Percentiles rank a stretch among this genome's conserved stretches.
These are phyloP conservation scores for Panus rudis DNA, from an alignment of 768 basidiomycete species.

Conservation along the genomic window DNA sequence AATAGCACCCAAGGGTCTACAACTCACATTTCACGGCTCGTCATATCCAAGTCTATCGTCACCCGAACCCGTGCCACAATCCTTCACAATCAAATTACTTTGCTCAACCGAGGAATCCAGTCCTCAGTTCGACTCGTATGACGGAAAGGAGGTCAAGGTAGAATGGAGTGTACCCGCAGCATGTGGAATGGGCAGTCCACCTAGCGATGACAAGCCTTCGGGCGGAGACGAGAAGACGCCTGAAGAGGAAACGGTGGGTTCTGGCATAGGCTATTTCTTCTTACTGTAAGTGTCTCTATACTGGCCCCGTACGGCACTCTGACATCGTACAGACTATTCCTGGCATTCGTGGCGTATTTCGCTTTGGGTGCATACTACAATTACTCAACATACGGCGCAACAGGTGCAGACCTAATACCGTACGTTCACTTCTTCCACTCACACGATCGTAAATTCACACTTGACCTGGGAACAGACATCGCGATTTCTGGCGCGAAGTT, in stretches of 20 bases:
- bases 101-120: constrained; percentile 41
- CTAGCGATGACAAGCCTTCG: constrained; percentile 20
- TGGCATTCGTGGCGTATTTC: constrained; percentile 68
- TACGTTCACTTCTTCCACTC: constrained; percentile 32
- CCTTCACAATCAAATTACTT: constrained; percentile 51
- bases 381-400: constrained; percentile 80
- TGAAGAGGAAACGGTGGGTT: constrained; percentile 44
- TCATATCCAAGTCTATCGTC: constrained; percentile 50
- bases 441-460: not conserved
- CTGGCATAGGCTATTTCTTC: constrained; percentile 87
- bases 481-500: constrained; percentile 87
- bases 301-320: not conserved
- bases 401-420: constrained; percentile 80
- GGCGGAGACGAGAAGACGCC: not conserved
- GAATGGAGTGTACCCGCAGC: constrained; percentile 60
- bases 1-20: constrained; percentile 49
- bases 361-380: constrained; percentile 80
- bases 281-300: constrained; percentile 48
- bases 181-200: constrained; percentile 36
- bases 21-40: constrained; percentile 50
- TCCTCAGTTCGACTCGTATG: constrained; percentile 54
- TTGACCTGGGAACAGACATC: constrained; percentile 45
- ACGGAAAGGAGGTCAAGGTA: constrained; percentile 44
- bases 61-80: constrained; percentile 42
- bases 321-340: constrained; percentile 38